phyloP scores from a whole-genome alignment of 805 yeast species.

The Saturnispora zaruensis region DNA sequence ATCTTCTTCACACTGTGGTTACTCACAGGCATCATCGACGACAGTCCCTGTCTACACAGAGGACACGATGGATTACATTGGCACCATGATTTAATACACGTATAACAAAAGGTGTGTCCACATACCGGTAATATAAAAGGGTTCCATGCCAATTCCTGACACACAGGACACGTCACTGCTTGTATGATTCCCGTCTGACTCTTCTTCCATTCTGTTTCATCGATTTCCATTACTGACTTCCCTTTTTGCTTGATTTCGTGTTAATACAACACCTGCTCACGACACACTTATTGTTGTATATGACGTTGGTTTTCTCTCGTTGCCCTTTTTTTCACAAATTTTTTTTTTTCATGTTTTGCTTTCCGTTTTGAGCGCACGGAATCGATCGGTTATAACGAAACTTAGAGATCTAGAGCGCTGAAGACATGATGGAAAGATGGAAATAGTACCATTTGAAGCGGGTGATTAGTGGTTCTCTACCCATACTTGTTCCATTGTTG shows the following conservation, averaged over 20 bases:
- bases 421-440: background rate
- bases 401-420: background rate
- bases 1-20: constrained; percentile 46
- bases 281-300: background rate
- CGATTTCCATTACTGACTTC: background rate
- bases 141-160: constrained; percentile 59
- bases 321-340: background rate
- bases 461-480: background rate
- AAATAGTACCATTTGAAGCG: background rate
- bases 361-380: constrained; percentile 1
- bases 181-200: background rate
- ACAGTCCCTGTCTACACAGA: constrained; percentile 46
- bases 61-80: constrained; percentile 55
- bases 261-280: background rate
- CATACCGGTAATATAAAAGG: constrained; percentile 53
- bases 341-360: background rate
- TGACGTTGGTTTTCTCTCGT: background rate
- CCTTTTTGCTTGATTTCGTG: too few species aligned
- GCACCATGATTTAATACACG: constrained; percentile 58
- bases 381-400: background rate
- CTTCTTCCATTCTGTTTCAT: background rate
- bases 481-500: background rate
- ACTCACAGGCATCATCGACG: constrained; percentile 38
- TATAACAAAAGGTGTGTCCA: constrained; percentile 72
- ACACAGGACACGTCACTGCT: constrained; percentile 42